Conservation (phyloP, 1,284 basidiomycete species). For the Golubevia sp. region DNA sequence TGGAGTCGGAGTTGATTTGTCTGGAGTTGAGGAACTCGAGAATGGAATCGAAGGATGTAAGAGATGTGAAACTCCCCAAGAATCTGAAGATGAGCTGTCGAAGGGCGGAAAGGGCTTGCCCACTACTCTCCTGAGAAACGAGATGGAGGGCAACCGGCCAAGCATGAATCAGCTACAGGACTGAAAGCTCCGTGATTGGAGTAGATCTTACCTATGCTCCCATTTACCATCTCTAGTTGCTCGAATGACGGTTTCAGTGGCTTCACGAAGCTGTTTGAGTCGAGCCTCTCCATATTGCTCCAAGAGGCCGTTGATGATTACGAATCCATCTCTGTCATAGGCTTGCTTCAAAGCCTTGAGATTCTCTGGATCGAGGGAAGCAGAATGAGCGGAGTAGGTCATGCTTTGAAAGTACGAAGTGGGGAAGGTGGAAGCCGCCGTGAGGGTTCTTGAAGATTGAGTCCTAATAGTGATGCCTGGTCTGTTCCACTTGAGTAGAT, state of each 20-base stretch:
- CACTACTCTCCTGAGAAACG: constrained; percentile 68
- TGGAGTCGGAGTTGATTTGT: background rate
- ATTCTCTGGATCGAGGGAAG: constrained; percentile 12
- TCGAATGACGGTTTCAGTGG: constrained; percentile 67
- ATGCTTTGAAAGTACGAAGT: no score
- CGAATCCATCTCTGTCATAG: constrained; percentile 74
- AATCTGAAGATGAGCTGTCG: constrained; percentile 69
- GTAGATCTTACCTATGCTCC: constrained; percentile 64
- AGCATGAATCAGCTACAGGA: constrained; percentile 15
- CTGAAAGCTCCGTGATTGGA: background rate
- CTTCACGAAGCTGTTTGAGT: constrained; percentile 65
- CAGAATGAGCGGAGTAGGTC: no score
- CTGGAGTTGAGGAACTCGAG: constrained; percentile 42
- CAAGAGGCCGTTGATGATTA: constrained; percentile 72
- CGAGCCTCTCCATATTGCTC: constrained; percentile 55
- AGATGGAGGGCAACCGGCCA: background rate
- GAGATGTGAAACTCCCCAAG: constrained; percentile 79
- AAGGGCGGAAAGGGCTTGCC: constrained; percentile 83
- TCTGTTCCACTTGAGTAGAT: no score
- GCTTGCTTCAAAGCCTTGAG: constrained; percentile 19
- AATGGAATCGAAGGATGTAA: constrained; percentile 76
- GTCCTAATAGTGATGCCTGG: no score
- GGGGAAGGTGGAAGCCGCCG: no score
- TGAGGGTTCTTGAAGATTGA: no score
- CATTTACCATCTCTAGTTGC: constrained; percentile 71